Percentiles rank a stretch among this genome's conserved stretches.
Conservation (phyloP, 163 green algal genomes). For the Prototheca wickerhamii region DNA sequence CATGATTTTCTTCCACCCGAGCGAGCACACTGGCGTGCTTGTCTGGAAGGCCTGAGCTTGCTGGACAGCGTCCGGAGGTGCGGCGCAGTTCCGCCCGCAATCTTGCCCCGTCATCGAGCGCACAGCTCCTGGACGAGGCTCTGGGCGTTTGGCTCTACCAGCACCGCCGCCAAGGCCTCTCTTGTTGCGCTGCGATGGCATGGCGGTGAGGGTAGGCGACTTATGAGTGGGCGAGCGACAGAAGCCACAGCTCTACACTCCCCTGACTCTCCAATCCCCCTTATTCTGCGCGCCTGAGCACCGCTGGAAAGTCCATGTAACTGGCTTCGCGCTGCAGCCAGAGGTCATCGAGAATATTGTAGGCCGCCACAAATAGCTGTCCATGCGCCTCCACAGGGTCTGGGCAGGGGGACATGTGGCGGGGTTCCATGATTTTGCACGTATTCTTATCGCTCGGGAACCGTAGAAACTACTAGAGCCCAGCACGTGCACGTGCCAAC, state of each 20-base stretch:
- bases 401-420: constrained; percentile 7
- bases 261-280: background rate
- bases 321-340: constrained; percentile 27
- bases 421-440: constrained; percentile 3
- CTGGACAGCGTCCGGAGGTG: too few relatives aligned
- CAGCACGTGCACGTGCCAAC: background rate
- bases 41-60: too few relatives aligned
- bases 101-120: background rate
- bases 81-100: background rate
- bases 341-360: constrained; percentile 26
- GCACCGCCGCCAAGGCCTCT: background rate
- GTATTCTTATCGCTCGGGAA: constrained; percentile 7
- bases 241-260: background rate
- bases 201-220: background rate
- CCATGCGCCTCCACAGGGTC: constrained; percentile 11
- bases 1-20: background rate
- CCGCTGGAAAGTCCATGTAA: constrained; percentile 44
- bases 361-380: constrained; percentile 25
- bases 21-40: too few relatives aligned
- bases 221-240: background rate
- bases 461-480: background rate
- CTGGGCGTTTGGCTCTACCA: background rate
- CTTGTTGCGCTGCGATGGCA: background rate
- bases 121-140: background rate
- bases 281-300: constrained; percentile 12